phyloP scores from a whole-genome alignment of 345 rosid species.

The Acer yangbiense region DNA sequence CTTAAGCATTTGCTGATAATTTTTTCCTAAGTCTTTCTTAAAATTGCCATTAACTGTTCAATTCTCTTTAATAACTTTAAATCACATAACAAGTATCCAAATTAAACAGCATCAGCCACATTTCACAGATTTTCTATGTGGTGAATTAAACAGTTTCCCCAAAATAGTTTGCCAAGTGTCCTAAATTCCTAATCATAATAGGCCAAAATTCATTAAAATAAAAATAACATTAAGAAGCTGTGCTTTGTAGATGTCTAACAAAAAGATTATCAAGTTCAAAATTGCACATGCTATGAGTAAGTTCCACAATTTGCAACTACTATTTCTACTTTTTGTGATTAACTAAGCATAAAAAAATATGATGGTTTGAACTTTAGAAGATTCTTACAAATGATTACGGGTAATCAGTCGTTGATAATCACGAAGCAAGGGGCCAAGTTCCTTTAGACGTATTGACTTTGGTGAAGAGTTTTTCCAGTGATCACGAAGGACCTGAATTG shows the following conservation, averaged over 20 bases:
- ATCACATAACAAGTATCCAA: background rate
- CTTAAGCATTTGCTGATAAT: too few relatives aligned
- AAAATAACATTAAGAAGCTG: background rate
- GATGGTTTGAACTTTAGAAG: background rate
- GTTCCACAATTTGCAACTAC: background rate
- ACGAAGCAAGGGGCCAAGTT: slow-evolving; percentile 81
- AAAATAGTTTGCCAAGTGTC: background rate
- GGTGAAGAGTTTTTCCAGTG: slow-evolving; percentile 75
- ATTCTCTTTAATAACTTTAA: background rate
- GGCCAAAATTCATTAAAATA: slow-evolving; percentile 5
- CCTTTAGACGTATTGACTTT: slow-evolving; percentile 58
- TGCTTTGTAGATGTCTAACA: background rate
- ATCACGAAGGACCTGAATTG: slow-evolving; percentile 65
- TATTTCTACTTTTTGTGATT: background rate
- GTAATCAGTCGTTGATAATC: slow-evolving; percentile 82
- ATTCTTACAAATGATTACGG: slow-evolving; percentile 57
- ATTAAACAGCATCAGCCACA: background rate
- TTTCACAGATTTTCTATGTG: background rate
- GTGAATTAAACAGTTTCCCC: background rate
- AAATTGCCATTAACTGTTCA: background rate
- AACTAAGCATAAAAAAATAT: background rate
- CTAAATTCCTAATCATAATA: background rate
- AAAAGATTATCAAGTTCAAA: background rate
- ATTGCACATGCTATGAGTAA: background rate
- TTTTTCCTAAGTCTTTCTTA: background rate